These are phyloP conservation scores for Amanita rimosa DNA, from an alignment of 768 basidiomycete species.

Conservation along the genomic window DNA sequence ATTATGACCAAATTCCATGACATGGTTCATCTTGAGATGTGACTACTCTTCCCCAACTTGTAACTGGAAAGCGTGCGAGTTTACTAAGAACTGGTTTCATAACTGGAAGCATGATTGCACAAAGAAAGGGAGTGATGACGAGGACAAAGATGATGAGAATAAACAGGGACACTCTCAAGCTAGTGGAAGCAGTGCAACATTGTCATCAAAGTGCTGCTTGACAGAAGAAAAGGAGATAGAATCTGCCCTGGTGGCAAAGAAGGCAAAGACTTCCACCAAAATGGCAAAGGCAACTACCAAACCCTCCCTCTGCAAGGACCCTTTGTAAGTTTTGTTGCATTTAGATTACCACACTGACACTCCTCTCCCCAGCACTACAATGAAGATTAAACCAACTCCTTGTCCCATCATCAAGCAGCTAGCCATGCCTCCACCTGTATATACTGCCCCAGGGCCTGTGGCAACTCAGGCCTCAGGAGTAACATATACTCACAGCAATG, in stretches of 20 bases:
- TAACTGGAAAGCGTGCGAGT: background rate
- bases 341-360: background rate
- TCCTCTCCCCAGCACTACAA: background rate
- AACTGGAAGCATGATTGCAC: background rate
- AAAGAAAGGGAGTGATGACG: conserved; percentile 1
- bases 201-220: background rate
- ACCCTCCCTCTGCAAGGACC: too few species aligned
- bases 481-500: conserved; percentile 1
- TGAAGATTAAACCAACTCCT: background rate
- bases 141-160: background rate
- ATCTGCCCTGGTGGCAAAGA: too few species aligned
- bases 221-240: background rate
- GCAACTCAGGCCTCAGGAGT: too few species aligned
- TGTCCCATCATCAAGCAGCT: background rate
- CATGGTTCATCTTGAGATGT: background rate
- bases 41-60: background rate
- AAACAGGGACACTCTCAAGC: background rate
- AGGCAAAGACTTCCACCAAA: too few species aligned
- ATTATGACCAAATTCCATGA: background rate
- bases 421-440: background rate
- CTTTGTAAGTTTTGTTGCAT: too few species aligned
- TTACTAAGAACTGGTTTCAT: background rate
- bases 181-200: background rate
- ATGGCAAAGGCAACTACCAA: too few species aligned
- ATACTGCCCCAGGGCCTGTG: too few species aligned